phyloP scores from a whole-genome alignment of 208 protist species.

The Strigomonas culicis region DNA sequence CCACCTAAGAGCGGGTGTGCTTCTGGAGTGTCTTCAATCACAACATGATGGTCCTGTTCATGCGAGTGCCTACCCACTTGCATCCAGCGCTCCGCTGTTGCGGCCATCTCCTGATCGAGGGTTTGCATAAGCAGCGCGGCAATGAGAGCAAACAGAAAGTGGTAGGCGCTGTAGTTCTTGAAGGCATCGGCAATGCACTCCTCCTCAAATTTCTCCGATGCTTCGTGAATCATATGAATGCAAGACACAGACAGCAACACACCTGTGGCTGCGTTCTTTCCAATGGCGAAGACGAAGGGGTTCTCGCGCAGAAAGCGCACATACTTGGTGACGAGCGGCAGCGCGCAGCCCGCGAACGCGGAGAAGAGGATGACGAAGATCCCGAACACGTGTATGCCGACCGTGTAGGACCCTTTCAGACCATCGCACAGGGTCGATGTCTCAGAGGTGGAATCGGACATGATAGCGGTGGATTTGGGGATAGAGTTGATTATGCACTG shows the following conservation, averaged over 20 bases:
- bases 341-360: constrained; percentile 33
- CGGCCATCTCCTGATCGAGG: constrained; percentile 42
- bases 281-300: constrained; percentile 43
- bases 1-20: neutral
- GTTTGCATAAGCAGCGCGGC: constrained; percentile 54
- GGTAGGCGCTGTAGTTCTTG: constrained; percentile 33
- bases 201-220: constrained; percentile 25
- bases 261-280: constrained; percentile 48
- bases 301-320: constrained; percentile 29
- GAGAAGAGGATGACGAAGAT: constrained; percentile 46
- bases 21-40: neutral
- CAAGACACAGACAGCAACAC: constrained; percentile 53
- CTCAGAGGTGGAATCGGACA: neutral
- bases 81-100: constrained; percentile 35
- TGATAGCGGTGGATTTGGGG: neutral
- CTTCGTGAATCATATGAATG: constrained; percentile 59
- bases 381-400: constrained; percentile 35
- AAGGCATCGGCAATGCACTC: constrained; percentile 31
- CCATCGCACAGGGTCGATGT: constrained; percentile 29
- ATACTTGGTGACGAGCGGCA: constrained; percentile 49
- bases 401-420: constrained; percentile 28
- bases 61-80: neutral
- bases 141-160: constrained; percentile 53
- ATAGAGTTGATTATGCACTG: no score
- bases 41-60: neutral